Evolutionary conservation across 179 eudicot species (phyloP).

Genomic region (Beta corolliflora): DNA sequence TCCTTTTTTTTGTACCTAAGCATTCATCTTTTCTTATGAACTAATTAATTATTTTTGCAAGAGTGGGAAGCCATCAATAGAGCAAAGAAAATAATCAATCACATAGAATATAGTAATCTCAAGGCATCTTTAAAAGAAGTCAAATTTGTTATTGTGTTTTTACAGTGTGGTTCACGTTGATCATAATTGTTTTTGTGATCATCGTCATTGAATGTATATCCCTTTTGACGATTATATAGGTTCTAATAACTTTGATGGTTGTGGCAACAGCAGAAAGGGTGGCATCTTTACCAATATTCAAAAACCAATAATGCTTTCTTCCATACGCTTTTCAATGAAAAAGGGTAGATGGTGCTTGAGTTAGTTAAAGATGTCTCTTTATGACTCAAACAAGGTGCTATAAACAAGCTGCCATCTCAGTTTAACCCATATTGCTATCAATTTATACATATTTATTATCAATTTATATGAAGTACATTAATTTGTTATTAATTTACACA

Average conservation of each 20-base stretch:
- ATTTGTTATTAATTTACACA: too few relatives aligned
- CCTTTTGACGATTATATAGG: conserved; percentile 1
- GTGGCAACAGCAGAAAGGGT: neutral
- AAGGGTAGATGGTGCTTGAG: neutral
- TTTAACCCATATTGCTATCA: too few relatives aligned
- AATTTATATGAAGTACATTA: too few relatives aligned
- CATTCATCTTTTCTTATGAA: too few relatives aligned
- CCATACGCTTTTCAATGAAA: neutral
- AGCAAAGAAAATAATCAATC: neutral
- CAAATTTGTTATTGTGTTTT: neutral
- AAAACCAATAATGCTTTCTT: neutral
- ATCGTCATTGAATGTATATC: neutral
- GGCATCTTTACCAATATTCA: neutral
- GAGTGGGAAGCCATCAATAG: neutral
- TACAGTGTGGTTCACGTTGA: neutral
- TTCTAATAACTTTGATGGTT: neutral
- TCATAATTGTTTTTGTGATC: neutral
- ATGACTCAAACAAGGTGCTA: too few relatives aligned
- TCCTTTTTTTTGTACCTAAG: too few relatives aligned
- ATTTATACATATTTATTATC: too few relatives aligned
- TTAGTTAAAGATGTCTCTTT: too few relatives aligned
- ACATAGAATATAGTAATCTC: neutral
- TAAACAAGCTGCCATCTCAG: too few relatives aligned
- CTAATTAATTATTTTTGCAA: neutral
- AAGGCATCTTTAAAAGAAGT: neutral